Evolutionary conservation across 2,329 filamentous ascomycete species (phyloP).

Genomic region (Fusarium buxicola): DNA sequence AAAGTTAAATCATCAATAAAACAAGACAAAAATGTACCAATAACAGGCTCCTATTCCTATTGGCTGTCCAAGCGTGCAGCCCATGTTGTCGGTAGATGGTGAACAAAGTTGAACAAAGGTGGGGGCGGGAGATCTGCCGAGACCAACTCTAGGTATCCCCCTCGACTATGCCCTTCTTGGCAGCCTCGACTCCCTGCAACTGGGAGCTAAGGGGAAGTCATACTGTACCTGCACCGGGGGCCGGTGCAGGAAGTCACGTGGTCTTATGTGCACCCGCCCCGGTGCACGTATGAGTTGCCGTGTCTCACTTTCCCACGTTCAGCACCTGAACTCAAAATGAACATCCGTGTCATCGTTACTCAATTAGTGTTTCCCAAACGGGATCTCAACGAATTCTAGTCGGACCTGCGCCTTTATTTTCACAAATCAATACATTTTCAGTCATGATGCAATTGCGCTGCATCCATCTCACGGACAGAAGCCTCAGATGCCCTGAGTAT

Average conservation of each 20-base stretch:
- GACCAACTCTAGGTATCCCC: constrained; percentile 2
- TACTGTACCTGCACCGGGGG: too few relatives aligned
- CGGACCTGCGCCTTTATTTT: not conserved
- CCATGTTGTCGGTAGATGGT: constrained; percentile 1
- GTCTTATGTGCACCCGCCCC: too few relatives aligned
- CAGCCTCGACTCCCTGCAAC: constrained; percentile 1
- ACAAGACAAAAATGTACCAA: not conserved
- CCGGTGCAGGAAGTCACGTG: too few relatives aligned
- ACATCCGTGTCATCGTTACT: not conserved
- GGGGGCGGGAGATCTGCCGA: constrained; percentile 2
- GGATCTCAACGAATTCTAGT: not conserved
- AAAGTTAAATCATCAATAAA: not conserved
- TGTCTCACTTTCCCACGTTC: not conserved
- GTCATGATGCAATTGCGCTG: not conserved
- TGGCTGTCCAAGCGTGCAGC: not conserved
- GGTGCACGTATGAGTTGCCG: too few relatives aligned
- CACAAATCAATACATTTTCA: not conserved
- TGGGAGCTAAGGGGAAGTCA: too few relatives aligned
- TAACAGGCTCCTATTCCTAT: not conserved
- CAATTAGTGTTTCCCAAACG: not conserved
- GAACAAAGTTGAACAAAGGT: too few relatives aligned
- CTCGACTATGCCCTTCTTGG: not conserved
- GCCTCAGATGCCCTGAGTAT: not conserved
- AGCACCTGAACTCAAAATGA: not conserved
- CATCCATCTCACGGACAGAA: not conserved